Conservation (phyloP, 805 yeast genomes). For the Kazachstania taianensis region DNA sequence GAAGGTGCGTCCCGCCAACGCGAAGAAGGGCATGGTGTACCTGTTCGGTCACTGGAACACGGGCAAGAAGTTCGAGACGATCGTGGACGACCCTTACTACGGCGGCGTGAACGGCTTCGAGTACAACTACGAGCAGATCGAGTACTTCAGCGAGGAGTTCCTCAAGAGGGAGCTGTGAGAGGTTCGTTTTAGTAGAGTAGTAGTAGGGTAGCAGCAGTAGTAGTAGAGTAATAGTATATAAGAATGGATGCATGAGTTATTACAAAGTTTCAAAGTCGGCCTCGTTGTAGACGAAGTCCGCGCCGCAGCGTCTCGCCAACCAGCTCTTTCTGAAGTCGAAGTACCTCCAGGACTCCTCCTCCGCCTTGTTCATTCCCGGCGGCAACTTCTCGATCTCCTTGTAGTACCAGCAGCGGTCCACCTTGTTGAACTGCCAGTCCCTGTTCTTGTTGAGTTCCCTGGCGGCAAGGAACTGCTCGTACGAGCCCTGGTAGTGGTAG, state of each 20-base stretch:
- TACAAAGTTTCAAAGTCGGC: conserved; percentile 39
- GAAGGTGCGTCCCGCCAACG: conserved; percentile 40
- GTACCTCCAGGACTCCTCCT: conserved; percentile 52
- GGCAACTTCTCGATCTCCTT: conserved; percentile 73
- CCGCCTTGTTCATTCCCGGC: conserved; percentile 51
- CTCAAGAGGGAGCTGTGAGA: conserved; percentile 37
- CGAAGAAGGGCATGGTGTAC: conserved; percentile 34
- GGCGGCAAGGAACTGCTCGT: conserved; percentile 69
- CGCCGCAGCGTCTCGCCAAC: conserved; percentile 43
- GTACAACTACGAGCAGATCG: conserved; percentile 61
- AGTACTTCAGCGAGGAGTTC: conserved; percentile 66
- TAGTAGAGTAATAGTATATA: neutral
- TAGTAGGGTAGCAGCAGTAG: neutral
- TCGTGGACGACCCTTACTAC: conserved; percentile 87
- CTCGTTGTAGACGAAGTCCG: conserved; percentile 30
- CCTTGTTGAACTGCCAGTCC: conserved; percentile 62
- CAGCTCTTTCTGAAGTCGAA: conserved; percentile 73
- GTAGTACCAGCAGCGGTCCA: conserved; percentile 38
- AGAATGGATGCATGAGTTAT: neutral
- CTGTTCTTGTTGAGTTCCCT: conserved; percentile 60
- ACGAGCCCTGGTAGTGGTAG: conserved; percentile 67
- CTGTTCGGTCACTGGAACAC: conserved; percentile 79
- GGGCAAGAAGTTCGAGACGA: conserved; percentile 37
- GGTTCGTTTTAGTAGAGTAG: neutral
- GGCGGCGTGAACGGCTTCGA: conserved; percentile 83